Conservation (phyloP, 1,139 yeast genomes). For the Candida smagusa region DNA sequence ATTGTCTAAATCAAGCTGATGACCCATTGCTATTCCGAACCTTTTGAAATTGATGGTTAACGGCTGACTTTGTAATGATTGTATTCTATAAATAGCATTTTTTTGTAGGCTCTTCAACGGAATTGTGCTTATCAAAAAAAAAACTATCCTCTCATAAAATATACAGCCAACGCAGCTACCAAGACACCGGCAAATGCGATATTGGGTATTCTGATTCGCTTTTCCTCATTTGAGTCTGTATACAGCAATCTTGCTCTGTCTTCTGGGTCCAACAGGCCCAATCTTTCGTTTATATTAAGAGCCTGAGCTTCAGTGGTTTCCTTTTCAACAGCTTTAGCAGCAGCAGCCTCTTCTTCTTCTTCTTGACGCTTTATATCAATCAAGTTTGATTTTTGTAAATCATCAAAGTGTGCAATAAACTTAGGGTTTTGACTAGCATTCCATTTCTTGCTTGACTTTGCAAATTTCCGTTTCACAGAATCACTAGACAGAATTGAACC, state of each 20-base stretch:
- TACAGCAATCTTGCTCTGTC: slow-evolving; percentile 39
- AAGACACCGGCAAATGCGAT: slow-evolving; percentile 26
- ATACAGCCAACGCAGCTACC: slow-evolving; percentile 19
- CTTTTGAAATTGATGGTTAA: too few species aligned
- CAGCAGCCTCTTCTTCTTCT: slow-evolving; percentile 8
- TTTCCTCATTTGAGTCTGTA: slow-evolving; percentile 18
- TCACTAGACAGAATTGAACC: slow-evolving; percentile 39
- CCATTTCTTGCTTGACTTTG: slow-evolving; percentile 60
- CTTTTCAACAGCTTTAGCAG: slow-evolving; percentile 8
- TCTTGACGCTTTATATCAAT: slow-evolving; percentile 20
- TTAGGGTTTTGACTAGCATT: slow-evolving; percentile 54
- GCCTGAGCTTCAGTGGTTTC: slow-evolving; percentile 3
- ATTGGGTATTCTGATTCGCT: slow-evolving; percentile 6
- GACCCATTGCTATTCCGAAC: too few species aligned
- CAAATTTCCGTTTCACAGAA: slow-evolving; percentile 33
- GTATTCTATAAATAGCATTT: too few species aligned
- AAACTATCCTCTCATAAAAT: slow-evolving; percentile 6
- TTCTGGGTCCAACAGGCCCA: slow-evolving; percentile 40
- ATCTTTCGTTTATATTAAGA: slow-evolving; percentile 20
- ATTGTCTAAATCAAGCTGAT: too few species aligned
- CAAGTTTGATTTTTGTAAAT: slow-evolving; percentile 50
- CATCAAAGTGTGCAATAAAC: slow-evolving; percentile 68
- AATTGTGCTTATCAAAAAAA: too few species aligned
- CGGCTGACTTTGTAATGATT: too few species aligned
- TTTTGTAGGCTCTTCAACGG: too few species aligned